Base-by-base conservation (phyloP, 805 yeast species). In the Yamadazyma endophytica region DNA sequence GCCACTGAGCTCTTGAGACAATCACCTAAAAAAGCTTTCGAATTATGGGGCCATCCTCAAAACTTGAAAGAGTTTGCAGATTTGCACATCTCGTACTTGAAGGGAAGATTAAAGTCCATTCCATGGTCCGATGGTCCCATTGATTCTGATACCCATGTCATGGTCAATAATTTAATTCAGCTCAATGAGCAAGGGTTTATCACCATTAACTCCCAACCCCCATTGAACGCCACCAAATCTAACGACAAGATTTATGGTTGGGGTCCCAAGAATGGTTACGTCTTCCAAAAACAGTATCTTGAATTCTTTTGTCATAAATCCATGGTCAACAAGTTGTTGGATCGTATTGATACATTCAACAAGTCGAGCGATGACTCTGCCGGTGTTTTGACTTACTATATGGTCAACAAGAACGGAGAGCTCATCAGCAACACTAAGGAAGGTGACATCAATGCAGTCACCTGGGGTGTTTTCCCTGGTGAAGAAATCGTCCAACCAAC, bases 391-490 rank as follows among this genome's bases (percentile, higher is more conserved):
- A 79, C 95, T 3, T 90, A 76, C 60, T 89, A 87, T 52, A 81
- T 89, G 4, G 87, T 85, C 17, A 67, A 69, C 45, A 74, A 73
- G 46, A 50, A 61, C 20, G 73, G 76, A 2, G 77, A 75, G 24
- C 64, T 88, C 32, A 41, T 54, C 13, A 75, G 95, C 29, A 89
- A 89, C 56, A 77, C 87, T 28, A 72, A 72, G 15, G 79, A 75
- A 26, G 85, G 79, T 21, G 82, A 78, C 40, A 88, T 94, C 42
- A 89, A 86, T 52, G 96, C 97, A 6, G 97, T 90, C 35, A 90
- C 97, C 13, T 90, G 97, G 97, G 97, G 97, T 42, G 87, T 89
- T 33, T 88, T 86, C 77, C 97, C 97, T 17, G 96, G 96, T 22
- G 82, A 82, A 51, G 97, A 90, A 61, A 83, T 90, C 32, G 70